Evolutionary conservation across 2,329 filamentous ascomycete species (phyloP).

Genomic region (Thielaviopsis euricoi): DNA sequence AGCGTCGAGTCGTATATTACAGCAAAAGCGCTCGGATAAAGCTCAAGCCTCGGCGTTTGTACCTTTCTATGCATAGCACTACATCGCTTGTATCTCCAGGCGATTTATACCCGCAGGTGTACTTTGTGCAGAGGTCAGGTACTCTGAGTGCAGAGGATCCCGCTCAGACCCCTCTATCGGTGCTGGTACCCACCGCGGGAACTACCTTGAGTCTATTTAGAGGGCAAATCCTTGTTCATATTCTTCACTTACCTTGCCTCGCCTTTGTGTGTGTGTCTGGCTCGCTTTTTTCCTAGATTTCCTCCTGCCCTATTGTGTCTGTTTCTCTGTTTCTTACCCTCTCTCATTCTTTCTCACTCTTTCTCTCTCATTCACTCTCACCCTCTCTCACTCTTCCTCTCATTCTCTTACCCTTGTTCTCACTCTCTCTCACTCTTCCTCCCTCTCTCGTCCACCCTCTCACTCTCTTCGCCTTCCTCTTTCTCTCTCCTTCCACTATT

Average conservation of each 20-base stretch:
- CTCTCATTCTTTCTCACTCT: too few relatives aligned
- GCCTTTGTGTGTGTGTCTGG: too few relatives aligned
- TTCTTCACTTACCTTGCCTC: neutral
- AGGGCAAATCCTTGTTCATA: neutral
- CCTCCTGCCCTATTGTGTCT: too few relatives aligned
- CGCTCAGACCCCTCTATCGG: neutral
- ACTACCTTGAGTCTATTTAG: neutral
- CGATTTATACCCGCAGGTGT: too few relatives aligned
- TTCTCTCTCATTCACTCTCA: too few relatives aligned
- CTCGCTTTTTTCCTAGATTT: too few relatives aligned
- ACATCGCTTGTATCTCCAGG: too few relatives aligned
- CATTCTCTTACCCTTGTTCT: too few relatives aligned
- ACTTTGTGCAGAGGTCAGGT: neutral
- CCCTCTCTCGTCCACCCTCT: neutral
- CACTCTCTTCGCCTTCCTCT: neutral
- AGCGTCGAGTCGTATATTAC: neutral
- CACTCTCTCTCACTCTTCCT: too few relatives aligned
- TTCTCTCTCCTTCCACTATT: neutral
- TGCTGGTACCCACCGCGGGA: neutral
- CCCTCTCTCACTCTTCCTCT: neutral
- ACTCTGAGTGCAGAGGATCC: neutral
- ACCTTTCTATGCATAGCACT: too few relatives aligned
- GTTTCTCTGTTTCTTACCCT: too few relatives aligned
- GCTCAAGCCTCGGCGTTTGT: neutral
- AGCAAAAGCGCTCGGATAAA: neutral